Evolutionary conservation across 176 grass and related monocot species (phyloP).

Genomic region (Puccinellia tenuiflora): DNA sequence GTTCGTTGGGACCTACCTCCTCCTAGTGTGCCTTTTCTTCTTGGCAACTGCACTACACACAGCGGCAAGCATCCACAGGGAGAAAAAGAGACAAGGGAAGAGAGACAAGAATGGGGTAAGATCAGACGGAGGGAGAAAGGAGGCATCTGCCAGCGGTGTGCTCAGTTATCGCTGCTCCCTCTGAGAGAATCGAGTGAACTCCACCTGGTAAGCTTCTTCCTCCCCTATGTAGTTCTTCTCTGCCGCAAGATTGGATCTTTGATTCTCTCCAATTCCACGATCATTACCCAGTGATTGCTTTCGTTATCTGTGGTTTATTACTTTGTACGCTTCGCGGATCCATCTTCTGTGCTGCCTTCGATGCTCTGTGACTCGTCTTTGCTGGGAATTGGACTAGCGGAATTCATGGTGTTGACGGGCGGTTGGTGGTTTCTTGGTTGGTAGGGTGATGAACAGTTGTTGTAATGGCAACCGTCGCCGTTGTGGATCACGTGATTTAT

Average conservation of each 20-base stretch:
- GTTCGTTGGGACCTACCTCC: slow-evolving; percentile 24
- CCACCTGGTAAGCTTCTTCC: slow-evolving; percentile 26
- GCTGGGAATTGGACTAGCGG: slow-evolving; percentile 10
- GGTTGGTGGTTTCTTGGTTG: slow-evolving; percentile 17
- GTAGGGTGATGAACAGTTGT: not conserved
- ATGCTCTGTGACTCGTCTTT: not conserved
- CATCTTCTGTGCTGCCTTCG: not conserved
- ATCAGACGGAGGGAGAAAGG: slow-evolving; percentile 21
- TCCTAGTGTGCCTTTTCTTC: slow-evolving; percentile 13
- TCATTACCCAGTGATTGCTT: slow-evolving; percentile 1
- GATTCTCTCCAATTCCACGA: not conserved
- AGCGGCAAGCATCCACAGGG: not conserved
- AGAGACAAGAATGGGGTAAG: slow-evolving; percentile 24
- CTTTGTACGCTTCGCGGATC: slow-evolving; percentile 12
- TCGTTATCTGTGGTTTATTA: not conserved
- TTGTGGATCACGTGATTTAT: slow-evolving; percentile 22
- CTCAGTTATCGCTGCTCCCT: not conserved
- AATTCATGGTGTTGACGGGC: slow-evolving; percentile 25
- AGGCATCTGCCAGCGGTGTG: slow-evolving; percentile 7
- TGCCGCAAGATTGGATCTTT: slow-evolving; percentile 29
- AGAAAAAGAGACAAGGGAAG: not conserved
- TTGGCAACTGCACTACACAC: slow-evolving; percentile 19
- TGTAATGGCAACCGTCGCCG: not conserved
- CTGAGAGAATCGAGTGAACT: not conserved
- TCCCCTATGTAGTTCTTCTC: not conserved